Percentiles rank a stretch among this genome's conserved stretches.
Evolutionary conservation across 2,329 filamentous ascomycete genomes (phyloP).

Genomic region (Colletotrichum orchidophilum): DNA sequence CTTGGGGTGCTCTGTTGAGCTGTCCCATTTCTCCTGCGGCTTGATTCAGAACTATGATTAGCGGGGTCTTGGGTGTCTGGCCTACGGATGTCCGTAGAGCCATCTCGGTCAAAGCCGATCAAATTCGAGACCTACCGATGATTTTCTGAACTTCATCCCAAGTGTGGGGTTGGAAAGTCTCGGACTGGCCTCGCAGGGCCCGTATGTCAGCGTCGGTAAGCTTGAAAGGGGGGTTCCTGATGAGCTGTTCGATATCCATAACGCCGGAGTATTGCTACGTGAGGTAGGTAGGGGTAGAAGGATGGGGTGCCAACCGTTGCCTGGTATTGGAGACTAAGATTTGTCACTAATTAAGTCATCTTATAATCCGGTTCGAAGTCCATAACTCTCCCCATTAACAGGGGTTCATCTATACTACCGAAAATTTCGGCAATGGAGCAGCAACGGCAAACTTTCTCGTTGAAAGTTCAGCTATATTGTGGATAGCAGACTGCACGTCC

Average conservation of each 20-base stretch:
- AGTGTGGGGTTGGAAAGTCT: background rate
- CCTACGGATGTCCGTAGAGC: background rate
- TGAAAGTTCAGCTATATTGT: too few species aligned
- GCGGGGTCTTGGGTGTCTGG: background rate
- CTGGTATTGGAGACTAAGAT: too few species aligned
- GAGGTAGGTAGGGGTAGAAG: too few species aligned
- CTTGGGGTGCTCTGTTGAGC: background rate
- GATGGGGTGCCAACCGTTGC: too few species aligned
- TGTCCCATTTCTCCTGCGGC: background rate
- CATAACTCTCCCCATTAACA: too few species aligned
- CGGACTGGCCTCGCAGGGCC: background rate
- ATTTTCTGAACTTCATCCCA: background rate
- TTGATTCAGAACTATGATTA: background rate
- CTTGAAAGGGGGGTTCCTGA: background rate
- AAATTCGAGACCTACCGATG: background rate
- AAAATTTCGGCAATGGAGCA: too few species aligned
- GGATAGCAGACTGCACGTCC: too few species aligned
- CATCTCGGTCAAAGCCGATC: background rate
- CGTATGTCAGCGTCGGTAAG: background rate
- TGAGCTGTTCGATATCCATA: background rate
- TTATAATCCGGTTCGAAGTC: too few species aligned
- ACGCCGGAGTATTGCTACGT: background rate
- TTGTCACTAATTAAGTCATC: too few species aligned
- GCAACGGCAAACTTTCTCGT: too few species aligned
- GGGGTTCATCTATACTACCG: too few species aligned